Evolutionary conservation across 106 monocot species (phyloP).

Genomic region (Vanilla planifolia): DNA sequence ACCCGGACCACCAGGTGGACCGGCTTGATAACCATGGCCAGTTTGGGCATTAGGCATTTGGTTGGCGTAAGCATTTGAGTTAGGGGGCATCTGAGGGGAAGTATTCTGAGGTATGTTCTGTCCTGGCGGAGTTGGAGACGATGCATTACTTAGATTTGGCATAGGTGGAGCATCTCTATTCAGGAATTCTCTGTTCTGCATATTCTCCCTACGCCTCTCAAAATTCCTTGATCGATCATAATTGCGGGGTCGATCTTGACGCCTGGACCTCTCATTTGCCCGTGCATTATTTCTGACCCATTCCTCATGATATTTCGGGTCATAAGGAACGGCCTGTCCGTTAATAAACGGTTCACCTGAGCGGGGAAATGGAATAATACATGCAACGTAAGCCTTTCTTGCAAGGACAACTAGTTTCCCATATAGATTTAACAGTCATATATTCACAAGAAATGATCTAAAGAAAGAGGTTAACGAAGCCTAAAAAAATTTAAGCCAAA

Average conservation of each 20-base stretch:
- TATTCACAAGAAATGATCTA: no score
- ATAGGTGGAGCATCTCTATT: constrained; percentile 14
- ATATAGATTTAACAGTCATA: no score
- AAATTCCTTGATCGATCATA: constrained; percentile 83
- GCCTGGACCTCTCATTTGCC: constrained; percentile 70
- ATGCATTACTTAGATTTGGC: constrained; percentile 10
- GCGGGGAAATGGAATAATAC: no score
- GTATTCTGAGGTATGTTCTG: not conserved
- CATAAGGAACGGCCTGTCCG: constrained; percentile 91
- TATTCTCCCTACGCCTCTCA: constrained; percentile 75
- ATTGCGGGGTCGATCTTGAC: constrained; percentile 88
- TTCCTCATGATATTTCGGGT: constrained; percentile 81
- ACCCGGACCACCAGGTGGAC: constrained; percentile 12
- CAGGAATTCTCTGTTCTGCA: constrained; percentile 48
- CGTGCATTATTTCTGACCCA: constrained; percentile 78
- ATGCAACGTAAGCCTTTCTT: no score
- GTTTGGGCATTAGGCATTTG: constrained; percentile 4
- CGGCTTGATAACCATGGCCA: not conserved
- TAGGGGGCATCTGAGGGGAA: not conserved
- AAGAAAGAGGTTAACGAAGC: no score
- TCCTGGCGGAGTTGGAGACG: constrained; percentile 6
- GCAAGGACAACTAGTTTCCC: no score
- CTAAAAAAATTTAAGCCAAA: no score
- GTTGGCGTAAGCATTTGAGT: not conserved
- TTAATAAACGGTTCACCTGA: constrained; percentile 93